A percentile compares a stretch with the other conserved stretches of the same genome.
Conservation (phyloP, 805 yeast species). For the Candida takata region DNA sequence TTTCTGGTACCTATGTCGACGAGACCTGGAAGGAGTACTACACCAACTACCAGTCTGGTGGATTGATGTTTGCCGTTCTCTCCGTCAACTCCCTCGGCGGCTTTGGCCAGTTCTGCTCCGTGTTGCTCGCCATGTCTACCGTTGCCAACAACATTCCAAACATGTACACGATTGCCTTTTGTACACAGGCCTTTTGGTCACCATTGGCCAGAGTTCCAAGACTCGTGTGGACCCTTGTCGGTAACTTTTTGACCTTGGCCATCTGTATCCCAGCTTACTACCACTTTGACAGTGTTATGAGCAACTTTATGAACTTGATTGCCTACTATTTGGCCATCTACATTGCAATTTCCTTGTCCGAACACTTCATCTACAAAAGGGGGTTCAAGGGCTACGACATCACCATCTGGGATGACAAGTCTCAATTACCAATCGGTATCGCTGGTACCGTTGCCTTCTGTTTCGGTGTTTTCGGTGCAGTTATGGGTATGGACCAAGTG, state of each 20-base stretch:
- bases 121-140: slow-evolving; percentile 75
- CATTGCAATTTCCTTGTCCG: slow-evolving; percentile 66
- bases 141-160: slow-evolving; percentile 91
- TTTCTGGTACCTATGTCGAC: slow-evolving; percentile 52
- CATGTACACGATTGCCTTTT: slow-evolving; percentile 83
- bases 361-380: slow-evolving; percentile 73
- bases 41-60: slow-evolving; percentile 59
- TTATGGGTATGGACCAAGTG: slow-evolving; percentile 77
- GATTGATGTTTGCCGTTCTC: slow-evolving; percentile 70
- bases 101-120: slow-evolving; percentile 87
- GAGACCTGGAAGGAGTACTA: slow-evolving; percentile 44
- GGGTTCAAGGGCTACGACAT: slow-evolving; percentile 57
- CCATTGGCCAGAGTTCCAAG: slow-evolving; percentile 72
- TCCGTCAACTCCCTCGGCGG: slow-evolving; percentile 78
- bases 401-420: slow-evolving; percentile 50
- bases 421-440: slow-evolving; percentile 60
- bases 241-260: slow-evolving; percentile 72
- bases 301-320: slow-evolving; percentile 84
- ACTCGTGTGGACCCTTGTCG: slow-evolving; percentile 71
- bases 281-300: slow-evolving; percentile 64
- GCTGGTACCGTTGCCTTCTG: slow-evolving; percentile 78
- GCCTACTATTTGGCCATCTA: slow-evolving; percentile 89
- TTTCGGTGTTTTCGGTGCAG: slow-evolving; percentile 82
- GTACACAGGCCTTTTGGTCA: slow-evolving; percentile 81
- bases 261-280: slow-evolving; percentile 86